Percentiles rank a stretch among this genome's conserved stretches.
Evolutionary conservation across 2,329 filamentous ascomycete genomes (phyloP).

Genomic region (Ophiostoma ulmi): DNA sequence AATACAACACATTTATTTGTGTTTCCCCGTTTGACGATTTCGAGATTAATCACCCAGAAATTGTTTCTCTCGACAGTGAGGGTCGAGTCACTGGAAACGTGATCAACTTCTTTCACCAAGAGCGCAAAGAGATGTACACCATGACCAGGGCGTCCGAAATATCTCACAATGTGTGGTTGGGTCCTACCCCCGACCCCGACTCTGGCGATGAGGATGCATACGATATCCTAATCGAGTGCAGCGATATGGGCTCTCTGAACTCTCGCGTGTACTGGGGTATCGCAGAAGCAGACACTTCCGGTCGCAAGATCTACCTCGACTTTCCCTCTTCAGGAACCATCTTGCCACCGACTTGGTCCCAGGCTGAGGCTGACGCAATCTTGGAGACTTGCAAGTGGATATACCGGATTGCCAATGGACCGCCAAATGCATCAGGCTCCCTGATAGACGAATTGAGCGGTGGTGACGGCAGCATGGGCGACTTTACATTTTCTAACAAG

Average conservation of each 20-base stretch:
- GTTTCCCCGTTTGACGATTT: conserved; percentile 62
- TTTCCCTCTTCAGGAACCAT: conserved; percentile 96
- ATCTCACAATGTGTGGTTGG: conserved; percentile 81
- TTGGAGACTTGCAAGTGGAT: conserved; percentile 88
- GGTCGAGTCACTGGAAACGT: conserved; percentile 71
- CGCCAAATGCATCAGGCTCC: background rate
- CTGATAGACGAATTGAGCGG: background rate
- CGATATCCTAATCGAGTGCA: conserved; percentile 84
- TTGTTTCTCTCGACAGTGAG: conserved; percentile 69
- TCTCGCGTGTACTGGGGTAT: conserved; percentile 60
- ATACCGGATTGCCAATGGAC: conserved; percentile 71
- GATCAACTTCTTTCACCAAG: conserved; percentile 84
- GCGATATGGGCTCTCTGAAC: conserved; percentile 74
- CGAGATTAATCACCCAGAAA: conserved; percentile 61
- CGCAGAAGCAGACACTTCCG: conserved; percentile 46
- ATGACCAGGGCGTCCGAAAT: conserved; percentile 92
- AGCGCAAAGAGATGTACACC: conserved; percentile 83
- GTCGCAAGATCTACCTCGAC: conserved; percentile 51
- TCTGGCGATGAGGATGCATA: conserved; percentile 58
- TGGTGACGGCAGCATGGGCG: background rate
- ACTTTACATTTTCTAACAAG: background rate
- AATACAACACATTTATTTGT: conserved; percentile 81
- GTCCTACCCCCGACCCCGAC: conserved; percentile 71
- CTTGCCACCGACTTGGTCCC: conserved; percentile 75
- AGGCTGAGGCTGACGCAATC: conserved; percentile 75